Conservation (phyloP, 2,329 filamentous ascomycete species). For the Aureobasidium sp. region DNA sequence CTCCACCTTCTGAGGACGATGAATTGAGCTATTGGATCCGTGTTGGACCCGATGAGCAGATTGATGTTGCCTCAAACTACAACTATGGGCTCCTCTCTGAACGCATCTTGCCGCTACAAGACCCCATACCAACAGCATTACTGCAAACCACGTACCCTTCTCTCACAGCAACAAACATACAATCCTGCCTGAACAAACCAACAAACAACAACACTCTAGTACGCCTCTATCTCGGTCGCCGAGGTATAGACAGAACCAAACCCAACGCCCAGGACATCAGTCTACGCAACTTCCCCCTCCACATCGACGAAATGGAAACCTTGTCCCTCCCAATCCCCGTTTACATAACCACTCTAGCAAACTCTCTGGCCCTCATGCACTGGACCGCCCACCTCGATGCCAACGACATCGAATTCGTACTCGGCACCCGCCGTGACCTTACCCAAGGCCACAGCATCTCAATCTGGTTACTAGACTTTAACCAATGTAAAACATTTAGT, state of each 20-base stretch:
- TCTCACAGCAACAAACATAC: neutral
- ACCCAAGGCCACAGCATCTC: neutral
- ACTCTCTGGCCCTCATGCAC: conserved; percentile 44
- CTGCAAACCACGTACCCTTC: neutral
- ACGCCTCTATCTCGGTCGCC: conserved; percentile 43
- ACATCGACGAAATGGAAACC: conserved; percentile 45
- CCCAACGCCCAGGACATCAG: conserved; percentile 28
- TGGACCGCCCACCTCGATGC: conserved; percentile 44
- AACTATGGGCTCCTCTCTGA: neutral
- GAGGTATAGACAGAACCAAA: conserved; percentile 15
- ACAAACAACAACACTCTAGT: conserved; percentile 36
- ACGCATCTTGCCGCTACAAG: neutral
- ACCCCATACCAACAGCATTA: neutral
- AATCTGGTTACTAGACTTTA: conserved; percentile 47
- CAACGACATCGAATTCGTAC: conserved; percentile 50
- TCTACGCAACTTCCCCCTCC: conserved; percentile 44
- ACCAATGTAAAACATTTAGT: conserved; percentile 48
- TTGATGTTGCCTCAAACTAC: neutral
- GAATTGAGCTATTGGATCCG: neutral
- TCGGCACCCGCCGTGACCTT: conserved; percentile 30
- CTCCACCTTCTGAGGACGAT: neutral
- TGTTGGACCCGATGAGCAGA: too few relatives aligned
- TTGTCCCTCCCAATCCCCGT: conserved; percentile 29
- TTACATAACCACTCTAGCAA: conserved; percentile 42
- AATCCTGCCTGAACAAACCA: neutral